These are phyloP conservation scores for Fagopyrum homotropicum DNA, from an alignment of 148 eudicot genomes.

Conservation along the genomic window DNA sequence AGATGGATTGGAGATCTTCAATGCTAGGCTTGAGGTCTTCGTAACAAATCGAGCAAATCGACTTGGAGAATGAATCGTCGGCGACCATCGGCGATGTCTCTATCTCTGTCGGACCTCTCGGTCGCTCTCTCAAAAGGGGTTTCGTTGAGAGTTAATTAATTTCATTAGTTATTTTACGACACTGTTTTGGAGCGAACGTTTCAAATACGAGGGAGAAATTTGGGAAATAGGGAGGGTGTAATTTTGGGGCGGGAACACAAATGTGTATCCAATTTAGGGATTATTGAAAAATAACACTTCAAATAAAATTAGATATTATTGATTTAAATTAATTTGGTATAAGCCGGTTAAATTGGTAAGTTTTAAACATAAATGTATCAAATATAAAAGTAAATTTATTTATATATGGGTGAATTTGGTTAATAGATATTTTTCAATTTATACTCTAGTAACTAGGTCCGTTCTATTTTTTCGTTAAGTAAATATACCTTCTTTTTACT, in stretches of 20 bases:
- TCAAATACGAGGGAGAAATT: conserved; percentile 2
- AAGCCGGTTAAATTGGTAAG: no score
- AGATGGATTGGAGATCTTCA: conserved; percentile 91
- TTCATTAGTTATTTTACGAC: not conserved
- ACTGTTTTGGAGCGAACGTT: not conserved
- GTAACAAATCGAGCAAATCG: conserved; percentile 89
- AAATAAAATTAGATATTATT: no score
- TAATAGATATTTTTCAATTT: no score
- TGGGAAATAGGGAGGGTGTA: not conserved
- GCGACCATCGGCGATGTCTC: conserved; percentile 11
- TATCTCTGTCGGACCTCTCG: not conserved
- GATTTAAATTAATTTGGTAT: no score
- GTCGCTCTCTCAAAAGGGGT: not conserved
- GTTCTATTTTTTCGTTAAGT: no score
- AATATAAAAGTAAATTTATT: no score
- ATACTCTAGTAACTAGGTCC: no score
- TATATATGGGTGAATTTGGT: no score
- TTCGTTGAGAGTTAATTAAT: not conserved
- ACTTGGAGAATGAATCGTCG: conserved; percentile 42
- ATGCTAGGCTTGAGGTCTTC: conserved; percentile 86
- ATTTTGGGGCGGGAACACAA: conserved; percentile 1
- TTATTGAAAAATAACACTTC: no score
- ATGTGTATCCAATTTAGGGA: no score
- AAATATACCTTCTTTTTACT: no score
- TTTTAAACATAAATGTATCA: no score